These are phyloP conservation scores for Fusarium gaditjirri DNA, from an alignment of 2,329 filamentous ascomycete genomes.

Conservation along the genomic window DNA sequence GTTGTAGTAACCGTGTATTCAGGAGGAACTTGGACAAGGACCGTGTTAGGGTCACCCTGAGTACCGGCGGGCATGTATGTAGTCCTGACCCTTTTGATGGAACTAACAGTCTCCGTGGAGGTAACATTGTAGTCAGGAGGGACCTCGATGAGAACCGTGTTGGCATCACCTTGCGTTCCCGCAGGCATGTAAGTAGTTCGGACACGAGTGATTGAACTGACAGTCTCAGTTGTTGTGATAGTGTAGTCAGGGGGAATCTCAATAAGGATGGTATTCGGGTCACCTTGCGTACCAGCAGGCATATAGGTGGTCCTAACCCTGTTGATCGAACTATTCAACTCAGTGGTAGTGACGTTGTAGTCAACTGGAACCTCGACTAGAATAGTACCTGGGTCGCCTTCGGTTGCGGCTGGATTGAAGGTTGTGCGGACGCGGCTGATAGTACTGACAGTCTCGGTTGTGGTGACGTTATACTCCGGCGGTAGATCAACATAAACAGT, in stretches of 20 bases:
- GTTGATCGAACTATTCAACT: not conserved
- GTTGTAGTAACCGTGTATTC: not conserved
- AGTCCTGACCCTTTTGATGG: not conserved
- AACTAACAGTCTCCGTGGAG: not conserved
- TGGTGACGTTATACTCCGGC: slow-evolving; percentile 4
- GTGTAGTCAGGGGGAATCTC: slow-evolving; percentile 7
- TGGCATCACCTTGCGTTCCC: not conserved
- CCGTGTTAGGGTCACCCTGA: not conserved
- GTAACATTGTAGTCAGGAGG: not conserved
- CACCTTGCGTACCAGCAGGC: not conserved
- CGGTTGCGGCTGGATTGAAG: slow-evolving; percentile 4
- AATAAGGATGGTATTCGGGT: slow-evolving; percentile 6
- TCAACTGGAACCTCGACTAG: slow-evolving; percentile 1
- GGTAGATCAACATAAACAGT: slow-evolving; percentile 6
- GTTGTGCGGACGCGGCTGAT: slow-evolving; percentile 8
- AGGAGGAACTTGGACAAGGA: not conserved
- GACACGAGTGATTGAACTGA: not conserved
- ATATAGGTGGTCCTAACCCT: slow-evolving; percentile 3
- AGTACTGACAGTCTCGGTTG: slow-evolving; percentile 4
- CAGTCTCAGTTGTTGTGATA: slow-evolving; percentile 1
- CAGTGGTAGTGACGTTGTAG: slow-evolving; percentile 13
- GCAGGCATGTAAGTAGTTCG: slow-evolving; percentile 1
- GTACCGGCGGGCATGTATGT: not conserved
- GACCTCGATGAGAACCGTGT: not conserved
- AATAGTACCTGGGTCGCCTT: slow-evolving; percentile 17